Percentiles rank a stretch among this genome's conserved stretches.
phyloP scores from a whole-genome alignment of 192 early-diverging fungal species.

The Coemansia sp. region DNA sequence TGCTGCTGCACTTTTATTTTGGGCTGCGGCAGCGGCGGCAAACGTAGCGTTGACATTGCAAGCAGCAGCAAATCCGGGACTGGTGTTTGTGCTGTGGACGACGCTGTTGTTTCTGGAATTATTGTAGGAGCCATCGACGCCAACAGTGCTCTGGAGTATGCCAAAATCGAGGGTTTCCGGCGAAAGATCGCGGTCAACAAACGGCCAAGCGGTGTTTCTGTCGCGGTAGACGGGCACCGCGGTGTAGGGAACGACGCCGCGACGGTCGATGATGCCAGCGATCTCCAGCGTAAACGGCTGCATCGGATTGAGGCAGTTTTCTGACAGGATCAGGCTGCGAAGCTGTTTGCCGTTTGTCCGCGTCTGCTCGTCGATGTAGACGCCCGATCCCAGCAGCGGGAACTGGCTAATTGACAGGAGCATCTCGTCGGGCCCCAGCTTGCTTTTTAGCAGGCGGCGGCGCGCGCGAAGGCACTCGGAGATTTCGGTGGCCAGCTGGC shows the following conservation, averaged over 20 bases:
- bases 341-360: constrained; percentile 62
- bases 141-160: constrained; percentile 26
- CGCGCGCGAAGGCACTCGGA: constrained; percentile 43
- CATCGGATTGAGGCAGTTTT: constrained; percentile 88
- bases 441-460: constrained; percentile 62
- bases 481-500: constrained; percentile 32
- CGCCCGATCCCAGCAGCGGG: constrained; percentile 78
- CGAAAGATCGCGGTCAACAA: constrained; percentile 66
- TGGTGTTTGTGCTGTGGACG: constrained; percentile 5
- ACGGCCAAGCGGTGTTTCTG: constrained; percentile 81
- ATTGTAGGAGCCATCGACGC: background rate
- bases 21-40: constrained; percentile 1
- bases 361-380: constrained; percentile 66
- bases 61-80: constrained; percentile 8
- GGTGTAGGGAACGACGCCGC: constrained; percentile 89
- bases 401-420: constrained; percentile 83
- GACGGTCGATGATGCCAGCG: constrained; percentile 84
- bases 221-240: constrained; percentile 92
- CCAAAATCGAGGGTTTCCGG: constrained; percentile 17
- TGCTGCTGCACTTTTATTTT: background rate
- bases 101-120: constrained; percentile 3
- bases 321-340: constrained; percentile 83
- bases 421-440: constrained; percentile 70
- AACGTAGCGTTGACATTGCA: constrained; percentile 7
- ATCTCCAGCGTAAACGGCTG: constrained; percentile 88